Conservation (phyloP, 805 yeast genomes). For the Candida sanyiensis region DNA sequence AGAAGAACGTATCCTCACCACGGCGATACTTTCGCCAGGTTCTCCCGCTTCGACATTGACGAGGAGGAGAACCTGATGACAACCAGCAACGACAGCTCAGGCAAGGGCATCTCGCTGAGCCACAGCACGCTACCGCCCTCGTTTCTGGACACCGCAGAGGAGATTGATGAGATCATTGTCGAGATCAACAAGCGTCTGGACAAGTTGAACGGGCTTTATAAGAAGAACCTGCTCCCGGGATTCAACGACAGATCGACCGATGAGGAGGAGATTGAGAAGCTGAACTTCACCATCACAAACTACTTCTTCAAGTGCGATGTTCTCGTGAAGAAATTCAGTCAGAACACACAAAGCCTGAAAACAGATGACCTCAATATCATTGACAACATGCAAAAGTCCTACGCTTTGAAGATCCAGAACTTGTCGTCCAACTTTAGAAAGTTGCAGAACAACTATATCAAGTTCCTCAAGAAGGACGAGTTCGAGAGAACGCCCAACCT, state of each 20-base stretch:
- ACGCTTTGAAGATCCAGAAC: conserved; percentile 81
- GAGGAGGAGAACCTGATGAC: conserved; percentile 29
- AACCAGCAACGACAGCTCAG: conserved; percentile 14
- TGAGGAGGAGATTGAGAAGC: conserved; percentile 71
- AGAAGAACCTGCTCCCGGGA: conserved; percentile 80
- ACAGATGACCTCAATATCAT: conserved; percentile 56
- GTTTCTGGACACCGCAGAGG: conserved; percentile 66
- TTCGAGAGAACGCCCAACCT: conserved; percentile 40
- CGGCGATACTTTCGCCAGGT: conserved; percentile 15
- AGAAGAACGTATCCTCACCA: conserved; percentile 84
- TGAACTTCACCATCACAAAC: conserved; percentile 70
- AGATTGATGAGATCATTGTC: conserved; percentile 57
- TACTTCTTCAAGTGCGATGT: conserved; percentile 75
- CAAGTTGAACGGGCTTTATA: conserved; percentile 63
- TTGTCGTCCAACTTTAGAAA: conserved; percentile 74
- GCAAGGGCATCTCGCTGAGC: conserved; percentile 39
- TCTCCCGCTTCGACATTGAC: conserved; percentile 24
- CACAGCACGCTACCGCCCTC: conserved; percentile 69
- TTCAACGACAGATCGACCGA: conserved; percentile 74
- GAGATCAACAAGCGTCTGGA: conserved; percentile 50
- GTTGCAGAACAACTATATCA: conserved; percentile 83
- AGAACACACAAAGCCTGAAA: conserved; percentile 27
- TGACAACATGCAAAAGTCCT: conserved; percentile 73
- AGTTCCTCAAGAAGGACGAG: conserved; percentile 77
- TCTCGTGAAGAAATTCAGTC: conserved; percentile 61